Conservation (phyloP, 140 eudicot genomes). For the Senecio squalidus region DNA sequence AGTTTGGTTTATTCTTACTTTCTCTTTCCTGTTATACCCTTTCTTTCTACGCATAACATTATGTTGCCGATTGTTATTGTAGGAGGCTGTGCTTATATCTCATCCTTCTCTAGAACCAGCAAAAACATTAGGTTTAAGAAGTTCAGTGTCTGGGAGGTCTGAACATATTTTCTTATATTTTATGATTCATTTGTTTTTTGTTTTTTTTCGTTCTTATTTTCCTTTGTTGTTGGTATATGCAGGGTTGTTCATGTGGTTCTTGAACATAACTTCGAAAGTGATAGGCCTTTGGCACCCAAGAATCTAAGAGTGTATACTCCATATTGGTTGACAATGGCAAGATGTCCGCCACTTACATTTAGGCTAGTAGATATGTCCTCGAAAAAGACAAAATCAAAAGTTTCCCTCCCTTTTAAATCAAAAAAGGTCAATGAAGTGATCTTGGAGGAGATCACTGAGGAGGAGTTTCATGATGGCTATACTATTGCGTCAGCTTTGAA, state of each 20-base stretch:
- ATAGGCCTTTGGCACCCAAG: constrained; percentile 58
- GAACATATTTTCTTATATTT: constrained; percentile 6
- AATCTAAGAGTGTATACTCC: constrained; percentile 66
- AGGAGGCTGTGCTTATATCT: constrained; percentile 92
- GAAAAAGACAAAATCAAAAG: constrained; percentile 33
- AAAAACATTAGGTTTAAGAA: constrained; percentile 66
- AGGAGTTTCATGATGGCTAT: constrained; percentile 78
- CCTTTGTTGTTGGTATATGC: constrained; percentile 27
- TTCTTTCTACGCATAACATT: neutral
- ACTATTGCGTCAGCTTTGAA: constrained; percentile 85
- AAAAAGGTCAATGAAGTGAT: constrained; percentile 43
- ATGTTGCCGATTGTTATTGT: constrained; percentile 1
- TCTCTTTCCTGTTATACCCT: too few relatives aligned
- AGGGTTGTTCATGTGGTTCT: constrained; percentile 81
- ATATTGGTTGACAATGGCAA: constrained; percentile 67
- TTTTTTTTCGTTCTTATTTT: constrained; percentile 1
- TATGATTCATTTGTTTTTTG: neutral
- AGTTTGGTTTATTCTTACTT: neutral
- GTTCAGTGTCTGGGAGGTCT: constrained; percentile 94
- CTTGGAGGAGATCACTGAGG: constrained; percentile 82
- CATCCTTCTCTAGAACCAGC: constrained; percentile 57
- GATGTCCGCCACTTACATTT: constrained; percentile 82
- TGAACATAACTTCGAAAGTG: constrained; percentile 65
- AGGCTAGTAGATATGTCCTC: constrained; percentile 47
- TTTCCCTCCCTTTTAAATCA: constrained; percentile 50